Conservation (phyloP, 306 rosid species). For the Alnus glutinosa region DNA sequence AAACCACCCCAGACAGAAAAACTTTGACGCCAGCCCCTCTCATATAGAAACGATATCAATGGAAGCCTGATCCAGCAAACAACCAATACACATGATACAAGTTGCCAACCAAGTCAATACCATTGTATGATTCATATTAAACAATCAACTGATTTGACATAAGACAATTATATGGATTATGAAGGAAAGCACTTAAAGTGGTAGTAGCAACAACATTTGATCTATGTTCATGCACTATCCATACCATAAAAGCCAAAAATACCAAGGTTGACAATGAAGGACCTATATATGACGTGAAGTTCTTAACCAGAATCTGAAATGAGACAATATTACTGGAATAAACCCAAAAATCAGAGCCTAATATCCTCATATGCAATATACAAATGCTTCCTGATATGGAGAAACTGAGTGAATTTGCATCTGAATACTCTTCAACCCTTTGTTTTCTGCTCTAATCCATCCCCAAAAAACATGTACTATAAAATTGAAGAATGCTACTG, state of each 20-base stretch:
- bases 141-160: background rate
- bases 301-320: background rate
- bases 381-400: background rate
- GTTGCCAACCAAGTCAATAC: constrained; percentile 13
- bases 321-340: background rate
- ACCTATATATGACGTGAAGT: background rate
- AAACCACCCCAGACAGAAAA: constrained; percentile 70
- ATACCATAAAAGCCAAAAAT: background rate
- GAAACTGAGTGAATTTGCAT: background rate
- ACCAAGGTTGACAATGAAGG: background rate
- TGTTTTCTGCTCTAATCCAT: background rate
- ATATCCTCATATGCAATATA: background rate
- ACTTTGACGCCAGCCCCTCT: constrained; percentile 97
- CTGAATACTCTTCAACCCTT: background rate
- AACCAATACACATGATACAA: constrained; percentile 23
- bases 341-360: background rate
- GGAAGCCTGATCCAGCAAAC: constrained; percentile 65
- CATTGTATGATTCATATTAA: constrained; percentile 12
- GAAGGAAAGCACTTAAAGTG: background rate
- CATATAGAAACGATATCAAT: constrained; percentile 76
- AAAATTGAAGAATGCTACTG: constrained; percentile 5
- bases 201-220: background rate
- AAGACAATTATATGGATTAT: background rate
- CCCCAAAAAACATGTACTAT: background rate
- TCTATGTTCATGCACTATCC: constrained; percentile 5